Evolutionary conservation across 441 rosid genomes (phyloP), one percentile per base, ranked within the genome.

Genomic region (Brassica hybrid): DNA sequence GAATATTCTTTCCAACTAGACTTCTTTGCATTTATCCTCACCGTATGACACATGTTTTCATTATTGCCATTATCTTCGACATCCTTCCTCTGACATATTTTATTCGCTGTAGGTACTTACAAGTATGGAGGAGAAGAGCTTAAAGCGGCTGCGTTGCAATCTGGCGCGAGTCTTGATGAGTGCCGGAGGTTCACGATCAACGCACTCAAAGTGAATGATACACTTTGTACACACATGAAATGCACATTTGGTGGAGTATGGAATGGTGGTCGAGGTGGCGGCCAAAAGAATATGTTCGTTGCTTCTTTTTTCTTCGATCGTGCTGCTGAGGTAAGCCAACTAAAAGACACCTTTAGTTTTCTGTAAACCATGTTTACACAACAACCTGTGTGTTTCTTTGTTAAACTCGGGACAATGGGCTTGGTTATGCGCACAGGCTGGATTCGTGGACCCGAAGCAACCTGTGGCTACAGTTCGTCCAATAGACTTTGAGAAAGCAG

Each of bases 201-300:
- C 76, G 97, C 97, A 69, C 97, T 94, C 54, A 89, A 86, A 88
- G 84, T 86, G 64, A 94, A 94, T 58, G 95, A 88, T 27, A 71
- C 91, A 30, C 79, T 94, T 36, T 94, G 98, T 59, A 85, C 86
- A 6, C 88, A 91, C 82, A 87, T 89, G 94, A 86, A 90, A 81
- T 94, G 98, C 83, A 86, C 98, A 66, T 94, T 94, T 21, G 96
- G 95, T 30, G 98, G 98, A 50, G 76, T 94, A 50, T 94, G 98
- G 98, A 94, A 92, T 67, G 98, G 98, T 17, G 98, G 98, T 66
- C 92, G 97, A 6, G 98, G 98, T 56, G 96, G 90, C 83, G 98
- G 98, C 58, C 96, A 91, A 76, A 92, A 88, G 82, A 87, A 90
- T 71, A 77, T 92, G 71, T 91, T 94, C 69, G 94, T 92, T 27